Percentiles rank a stretch among this genome's conserved stretches.
phyloP scores from a whole-genome alignment of 441 rosid species.

The Syzygium malaccense region DNA sequence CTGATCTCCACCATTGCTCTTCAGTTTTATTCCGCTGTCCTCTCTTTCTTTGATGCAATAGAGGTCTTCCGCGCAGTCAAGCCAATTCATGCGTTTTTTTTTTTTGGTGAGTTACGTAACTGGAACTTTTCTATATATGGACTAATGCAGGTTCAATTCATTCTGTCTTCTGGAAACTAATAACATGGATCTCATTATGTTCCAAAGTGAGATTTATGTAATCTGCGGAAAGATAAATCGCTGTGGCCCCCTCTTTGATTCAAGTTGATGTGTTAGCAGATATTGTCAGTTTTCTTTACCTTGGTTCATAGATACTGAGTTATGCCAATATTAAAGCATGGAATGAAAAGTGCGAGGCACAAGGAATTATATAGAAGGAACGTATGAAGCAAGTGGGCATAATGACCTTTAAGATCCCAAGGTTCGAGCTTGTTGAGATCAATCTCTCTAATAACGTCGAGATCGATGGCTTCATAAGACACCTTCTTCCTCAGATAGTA shows the following conservation, averaged over 20 bases:
- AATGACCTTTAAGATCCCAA: slow-evolving; percentile 65
- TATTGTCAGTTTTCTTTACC: not conserved
- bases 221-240: not conserved
- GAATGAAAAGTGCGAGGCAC: not conserved
- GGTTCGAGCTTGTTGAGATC: slow-evolving; percentile 80
- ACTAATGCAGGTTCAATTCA: not conserved
- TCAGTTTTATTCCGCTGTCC: not conserved
- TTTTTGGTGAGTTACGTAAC: not conserved
- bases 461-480: slow-evolving; percentile 55
- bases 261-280: not conserved
- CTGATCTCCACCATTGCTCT: not conserved
- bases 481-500: slow-evolving; percentile 67
- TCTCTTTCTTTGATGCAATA: not conserved
- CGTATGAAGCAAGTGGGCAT: not conserved
- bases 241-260: not conserved
- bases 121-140: not conserved
- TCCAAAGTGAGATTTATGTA: not conserved
- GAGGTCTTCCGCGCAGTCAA: not conserved
- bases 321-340: not conserved
- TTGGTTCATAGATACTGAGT: not conserved
- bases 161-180: not conserved
- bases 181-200: not conserved
- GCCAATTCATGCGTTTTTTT: not conserved
- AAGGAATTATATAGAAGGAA: not conserved
- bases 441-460: slow-evolving; percentile 65